These are phyloP conservation scores for Tylopilus subfusipes DNA, from an alignment of 768 basidiomycete species.

Conservation along the genomic window DNA sequence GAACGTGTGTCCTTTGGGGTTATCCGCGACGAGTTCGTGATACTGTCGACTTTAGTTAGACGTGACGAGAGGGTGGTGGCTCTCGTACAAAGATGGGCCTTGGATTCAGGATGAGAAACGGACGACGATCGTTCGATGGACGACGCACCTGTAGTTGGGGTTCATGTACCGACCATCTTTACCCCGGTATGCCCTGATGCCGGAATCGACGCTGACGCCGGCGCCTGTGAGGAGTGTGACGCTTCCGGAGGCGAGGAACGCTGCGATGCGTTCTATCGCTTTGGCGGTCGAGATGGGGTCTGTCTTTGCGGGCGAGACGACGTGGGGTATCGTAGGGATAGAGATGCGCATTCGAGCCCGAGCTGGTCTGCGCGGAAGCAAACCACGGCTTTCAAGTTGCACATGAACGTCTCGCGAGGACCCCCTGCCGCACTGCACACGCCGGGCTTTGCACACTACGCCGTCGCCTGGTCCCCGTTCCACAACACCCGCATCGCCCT, in stretches of 20 bases:
- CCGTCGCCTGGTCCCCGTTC: slow-evolving; percentile 83
- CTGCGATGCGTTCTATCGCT: slow-evolving; percentile 57
- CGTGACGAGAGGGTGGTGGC: background rate
- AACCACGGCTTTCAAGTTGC: too few relatives aligned
- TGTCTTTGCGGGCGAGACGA: slow-evolving; percentile 38
- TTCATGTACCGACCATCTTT: slow-evolving; percentile 83
- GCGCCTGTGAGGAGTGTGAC: slow-evolving; percentile 81
- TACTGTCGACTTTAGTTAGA: slow-evolving; percentile 40
- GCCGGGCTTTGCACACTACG: slow-evolving; percentile 81
- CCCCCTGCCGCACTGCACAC: slow-evolving; percentile 60
- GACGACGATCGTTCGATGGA: too few relatives aligned
- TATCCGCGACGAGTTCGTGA: slow-evolving; percentile 76
- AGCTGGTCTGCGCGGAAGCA: background rate
- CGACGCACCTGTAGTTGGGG: slow-evolving; percentile 76
- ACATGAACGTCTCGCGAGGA: slow-evolving; percentile 34
- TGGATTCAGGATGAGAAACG: background rate
- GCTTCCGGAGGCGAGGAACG: slow-evolving; percentile 69
- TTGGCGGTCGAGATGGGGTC: slow-evolving; percentile 43
- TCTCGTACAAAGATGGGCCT: slow-evolving; percentile 56
- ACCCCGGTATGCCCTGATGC: slow-evolving; percentile 92
- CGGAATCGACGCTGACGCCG: slow-evolving; percentile 93
- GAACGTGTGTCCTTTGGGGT: slow-evolving; percentile 64
- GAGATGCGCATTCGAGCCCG: slow-evolving; percentile 61
- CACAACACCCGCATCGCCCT: slow-evolving; percentile 70
- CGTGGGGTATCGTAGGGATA: slow-evolving; percentile 69